These are phyloP conservation scores for Fomitiporia mediterranea DNA, from an alignment of 1,284 basidiomycete species.

Conservation along the genomic window DNA sequence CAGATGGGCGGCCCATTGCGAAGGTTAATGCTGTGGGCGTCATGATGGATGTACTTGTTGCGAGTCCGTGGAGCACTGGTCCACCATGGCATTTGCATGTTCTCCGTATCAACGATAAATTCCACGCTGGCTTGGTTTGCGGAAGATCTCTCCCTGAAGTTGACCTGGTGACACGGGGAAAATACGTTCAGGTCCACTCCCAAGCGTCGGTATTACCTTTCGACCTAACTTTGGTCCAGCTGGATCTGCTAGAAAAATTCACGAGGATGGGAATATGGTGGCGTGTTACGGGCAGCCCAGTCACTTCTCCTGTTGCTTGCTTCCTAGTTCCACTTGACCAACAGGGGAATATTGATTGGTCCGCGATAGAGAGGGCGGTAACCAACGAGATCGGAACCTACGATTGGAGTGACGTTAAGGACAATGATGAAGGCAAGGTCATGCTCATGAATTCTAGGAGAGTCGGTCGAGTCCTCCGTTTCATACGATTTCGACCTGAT, in stretches of 20 bases:
- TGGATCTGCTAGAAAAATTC: constrained; percentile 54
- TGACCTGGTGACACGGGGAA: constrained; percentile 37
- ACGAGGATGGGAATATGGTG: constrained; percentile 60
- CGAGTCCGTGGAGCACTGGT: constrained; percentile 61
- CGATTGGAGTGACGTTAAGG: constrained; percentile 50
- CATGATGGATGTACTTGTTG: constrained; percentile 51
- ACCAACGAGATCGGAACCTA: constrained; percentile 43
- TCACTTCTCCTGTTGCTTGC: constrained; percentile 46
- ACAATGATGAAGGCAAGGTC: constrained; percentile 41
- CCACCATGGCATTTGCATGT: constrained; percentile 56
- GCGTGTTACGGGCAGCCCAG: constrained; percentile 54
- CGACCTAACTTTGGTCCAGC: constrained; percentile 30
- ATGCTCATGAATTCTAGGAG: constrained; percentile 53
- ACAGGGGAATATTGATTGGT: constrained; percentile 47
- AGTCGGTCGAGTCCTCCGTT: constrained; percentile 48
- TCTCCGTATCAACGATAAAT: constrained; percentile 45
- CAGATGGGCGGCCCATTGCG: constrained; percentile 41
- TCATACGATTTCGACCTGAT: constrained; percentile 56
- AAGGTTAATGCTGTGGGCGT: constrained; percentile 43
- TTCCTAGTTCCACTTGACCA: constrained; percentile 59
- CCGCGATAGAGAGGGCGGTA: constrained; percentile 46
- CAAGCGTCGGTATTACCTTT: constrained; percentile 23
- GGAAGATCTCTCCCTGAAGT: constrained; percentile 49
- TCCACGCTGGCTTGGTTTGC: constrained; percentile 55
- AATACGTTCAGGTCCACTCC: constrained; percentile 32